Percentiles rank a stretch among this genome's conserved stretches.
Evolutionary conservation across 148 eudicot species (phyloP).

Genomic region (Suaeda aralocaspica): DNA sequence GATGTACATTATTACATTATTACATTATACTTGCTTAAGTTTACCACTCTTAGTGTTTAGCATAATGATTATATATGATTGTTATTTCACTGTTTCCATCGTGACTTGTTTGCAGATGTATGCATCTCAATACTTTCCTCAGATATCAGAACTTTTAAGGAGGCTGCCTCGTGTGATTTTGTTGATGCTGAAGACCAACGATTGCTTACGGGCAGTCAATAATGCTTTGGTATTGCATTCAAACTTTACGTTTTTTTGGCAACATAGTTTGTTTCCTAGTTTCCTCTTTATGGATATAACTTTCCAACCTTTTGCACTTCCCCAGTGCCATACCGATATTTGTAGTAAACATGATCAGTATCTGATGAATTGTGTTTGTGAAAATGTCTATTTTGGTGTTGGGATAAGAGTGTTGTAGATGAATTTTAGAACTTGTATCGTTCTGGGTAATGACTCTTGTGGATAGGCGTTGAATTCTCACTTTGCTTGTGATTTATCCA

Average conservation of each 20-base stretch:
- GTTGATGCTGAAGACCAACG: slow-evolving; percentile 93
- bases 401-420: too few relatives aligned
- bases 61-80: background rate
- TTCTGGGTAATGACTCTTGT: too few relatives aligned
- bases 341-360: background rate
- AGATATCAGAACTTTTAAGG: slow-evolving; percentile 84
- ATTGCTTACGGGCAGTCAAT: slow-evolving; percentile 85
- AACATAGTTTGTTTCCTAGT: background rate
- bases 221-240: slow-evolving; percentile 62
- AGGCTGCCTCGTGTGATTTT: slow-evolving; percentile 92
- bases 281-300: background rate
- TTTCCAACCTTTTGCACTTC: background rate
- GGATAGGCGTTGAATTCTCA: too few relatives aligned
- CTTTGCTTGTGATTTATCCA: too few relatives aligned
- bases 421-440: too few relatives aligned
- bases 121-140: slow-evolving; percentile 86
- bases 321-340: background rate
- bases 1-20: too few relatives aligned
- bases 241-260: background rate
- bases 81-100: background rate
- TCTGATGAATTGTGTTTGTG: background rate
- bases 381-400: too few relatives aligned
- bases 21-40: background rate
- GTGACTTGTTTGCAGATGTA: slow-evolving; percentile 63
- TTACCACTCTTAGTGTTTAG: background rate